Evolutionary conservation across 1,284 basidiomycete genomes (phyloP), one percentile per base, ranked within the genome.

Genomic region (Heterobasidion irregulare): DNA sequence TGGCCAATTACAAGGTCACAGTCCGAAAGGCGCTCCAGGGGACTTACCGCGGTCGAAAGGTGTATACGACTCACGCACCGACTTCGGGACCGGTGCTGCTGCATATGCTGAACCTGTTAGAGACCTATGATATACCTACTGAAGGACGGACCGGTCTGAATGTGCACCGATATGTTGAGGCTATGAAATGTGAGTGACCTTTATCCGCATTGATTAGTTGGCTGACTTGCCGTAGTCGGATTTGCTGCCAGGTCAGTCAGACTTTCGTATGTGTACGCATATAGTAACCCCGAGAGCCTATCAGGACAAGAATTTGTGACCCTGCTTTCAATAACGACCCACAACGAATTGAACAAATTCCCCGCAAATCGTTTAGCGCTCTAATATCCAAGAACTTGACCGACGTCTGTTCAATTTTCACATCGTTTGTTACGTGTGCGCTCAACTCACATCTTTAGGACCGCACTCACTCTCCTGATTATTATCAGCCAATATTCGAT

Each of bases 1-100:
- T 96, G 34, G 74, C 75, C 53, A 72, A 72, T 15, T 99, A 95
- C 70, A 67, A 73, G 34, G 84, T 89, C 26, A 79, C 81, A 52
- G 81, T 92, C n/a, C 72, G 79, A 55, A 83, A 75, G 36, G 90
- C 96, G 5, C 72, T 97, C 45, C 67, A 84, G 63, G 89, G 91
- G 5, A 82, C 78, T 0, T 98, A 92, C 70, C 76, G 77, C 32
- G 84, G 84, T 47, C 82, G 83, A 62, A 91, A 81, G 57, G 77
- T 98, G 26, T 97, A 92, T 70, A 94, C 92, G 0, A 82, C 89
- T 0, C 82, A 83, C 63, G 85, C 90, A 9, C 95, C 94, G 6
- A 86, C 89, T 4, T 91, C 84, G 33, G 93, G 92, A 16, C 83
- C 87, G 63, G 88, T 87, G 7, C 70, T 94, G 34, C 68, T 92